Conservation (phyloP, 768 basidiomycete species). For the Hebeloma cylindrosporum region DNA sequence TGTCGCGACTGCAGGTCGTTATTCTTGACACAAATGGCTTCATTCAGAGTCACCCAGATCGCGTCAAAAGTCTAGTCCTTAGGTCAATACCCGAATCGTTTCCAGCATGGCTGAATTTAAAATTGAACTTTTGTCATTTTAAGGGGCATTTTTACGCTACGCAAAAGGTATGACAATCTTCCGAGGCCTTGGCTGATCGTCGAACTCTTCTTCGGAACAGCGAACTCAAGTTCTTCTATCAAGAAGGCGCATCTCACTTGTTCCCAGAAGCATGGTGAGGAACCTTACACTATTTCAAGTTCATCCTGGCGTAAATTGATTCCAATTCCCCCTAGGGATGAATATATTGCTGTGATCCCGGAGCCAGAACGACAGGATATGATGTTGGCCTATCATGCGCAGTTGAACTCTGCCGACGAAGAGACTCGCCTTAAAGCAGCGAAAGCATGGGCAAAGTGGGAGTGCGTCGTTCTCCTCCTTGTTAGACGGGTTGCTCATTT, state of each 20-base stretch:
- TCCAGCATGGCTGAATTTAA: neutral
- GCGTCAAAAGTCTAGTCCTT: constrained; percentile 75
- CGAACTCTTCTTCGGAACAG: constrained; percentile 28
- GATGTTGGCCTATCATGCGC: constrained; percentile 80
- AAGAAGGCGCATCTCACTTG: constrained; percentile 76
- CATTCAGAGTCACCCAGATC: constrained; percentile 71
- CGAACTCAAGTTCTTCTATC: constrained; percentile 92
- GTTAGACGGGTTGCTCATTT: neutral
- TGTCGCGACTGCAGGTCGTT: neutral
- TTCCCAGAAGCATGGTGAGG: constrained; percentile 87
- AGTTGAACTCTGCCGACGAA: constrained; percentile 72
- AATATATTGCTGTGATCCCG: constrained; percentile 78
- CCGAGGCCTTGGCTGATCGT: neutral
- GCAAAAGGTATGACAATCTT: constrained; percentile 50
- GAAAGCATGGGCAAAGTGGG: constrained; percentile 89
- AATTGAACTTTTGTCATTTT: neutral
- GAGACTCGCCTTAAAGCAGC: constrained; percentile 66
- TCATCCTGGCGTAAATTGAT: neutral
- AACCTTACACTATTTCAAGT: neutral
- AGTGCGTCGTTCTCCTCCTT: constrained; percentile 44
- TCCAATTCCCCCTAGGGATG: constrained; percentile 56
- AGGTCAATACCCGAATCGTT: constrained; percentile 42
- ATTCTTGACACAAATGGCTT: neutral
- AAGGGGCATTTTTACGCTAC: constrained; percentile 87
- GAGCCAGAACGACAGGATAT: constrained; percentile 78